These are phyloP conservation scores for Fusarium nanum DNA, from an alignment of 2,329 filamentous ascomycete genomes.

Conservation along the genomic window DNA sequence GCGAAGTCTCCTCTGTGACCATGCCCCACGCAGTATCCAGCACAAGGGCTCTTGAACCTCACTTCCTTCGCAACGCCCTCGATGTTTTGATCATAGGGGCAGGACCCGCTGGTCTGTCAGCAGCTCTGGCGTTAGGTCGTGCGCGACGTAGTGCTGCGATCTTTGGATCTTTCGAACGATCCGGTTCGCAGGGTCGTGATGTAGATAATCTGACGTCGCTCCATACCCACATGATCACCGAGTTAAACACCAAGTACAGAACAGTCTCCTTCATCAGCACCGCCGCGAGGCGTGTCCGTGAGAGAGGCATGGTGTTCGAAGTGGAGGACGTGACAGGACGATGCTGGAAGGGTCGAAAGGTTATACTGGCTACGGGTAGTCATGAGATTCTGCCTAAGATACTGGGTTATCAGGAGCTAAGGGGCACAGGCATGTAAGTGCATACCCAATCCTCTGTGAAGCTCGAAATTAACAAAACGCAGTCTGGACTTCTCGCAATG, in stretches of 20 bases:
- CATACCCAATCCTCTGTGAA: accelerated
- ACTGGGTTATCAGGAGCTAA: neutral
- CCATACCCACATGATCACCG: neutral
- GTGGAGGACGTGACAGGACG: neutral
- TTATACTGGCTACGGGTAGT: neutral
- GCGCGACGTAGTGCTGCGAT: neutral
- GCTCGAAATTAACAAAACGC: accelerated
- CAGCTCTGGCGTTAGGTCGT: neutral
- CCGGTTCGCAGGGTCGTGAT: accelerated
- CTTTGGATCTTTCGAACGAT: accelerated
- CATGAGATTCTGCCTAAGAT: neutral
- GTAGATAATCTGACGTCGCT: accelerated
- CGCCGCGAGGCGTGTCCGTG: neutral
- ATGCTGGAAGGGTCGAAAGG: conserved; percentile 5
- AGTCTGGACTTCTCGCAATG: neutral
- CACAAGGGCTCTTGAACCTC: neutral
- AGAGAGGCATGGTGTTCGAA: neutral
- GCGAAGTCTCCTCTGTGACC: accelerated
- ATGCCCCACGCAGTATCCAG: neutral
- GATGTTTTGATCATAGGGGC: conserved; percentile 11
- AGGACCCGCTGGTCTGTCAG: neutral
- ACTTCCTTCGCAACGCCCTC: conserved; percentile 15
- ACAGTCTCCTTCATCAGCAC: neutral
- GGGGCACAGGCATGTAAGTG: neutral
- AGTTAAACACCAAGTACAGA: neutral